Conservation (phyloP, 2,329 filamentous ascomycete species). For the Acephala macrosclerotiorum region DNA sequence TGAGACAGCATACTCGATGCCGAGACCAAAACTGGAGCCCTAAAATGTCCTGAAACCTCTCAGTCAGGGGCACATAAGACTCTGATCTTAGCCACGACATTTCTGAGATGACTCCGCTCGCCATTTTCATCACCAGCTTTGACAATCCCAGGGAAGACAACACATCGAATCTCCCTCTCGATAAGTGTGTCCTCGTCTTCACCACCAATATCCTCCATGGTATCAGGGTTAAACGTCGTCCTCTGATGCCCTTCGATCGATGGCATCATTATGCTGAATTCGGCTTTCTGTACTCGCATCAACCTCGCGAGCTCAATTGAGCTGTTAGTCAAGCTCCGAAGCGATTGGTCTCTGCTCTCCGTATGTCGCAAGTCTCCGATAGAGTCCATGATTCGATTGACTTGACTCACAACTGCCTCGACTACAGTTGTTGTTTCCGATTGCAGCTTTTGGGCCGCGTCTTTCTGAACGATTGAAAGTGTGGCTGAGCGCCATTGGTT, state of each 20-base stretch:
- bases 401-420: slow-evolving; percentile 52
- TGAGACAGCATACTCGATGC: background rate
- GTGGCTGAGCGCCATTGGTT: slow-evolving; percentile 75
- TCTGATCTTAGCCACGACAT: slow-evolving; percentile 71
- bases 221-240: slow-evolving; percentile 61
- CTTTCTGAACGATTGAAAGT: slow-evolving; percentile 63
- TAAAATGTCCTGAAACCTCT: slow-evolving; percentile 16
- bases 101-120: slow-evolving; percentile 64
- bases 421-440: slow-evolving; percentile 53
- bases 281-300: slow-evolving; percentile 65
- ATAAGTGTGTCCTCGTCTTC: slow-evolving; percentile 63
- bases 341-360: slow-evolving; percentile 57
- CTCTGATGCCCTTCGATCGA: slow-evolving; percentile 57
- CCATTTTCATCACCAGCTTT: slow-evolving; percentile 72
- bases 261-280: slow-evolving; percentile 64
- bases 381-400: slow-evolving; percentile 58
- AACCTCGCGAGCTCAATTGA: slow-evolving; percentile 64
- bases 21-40: background rate
- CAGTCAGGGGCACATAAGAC: slow-evolving; percentile 59
- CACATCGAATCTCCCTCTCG: slow-evolving; percentile 63
- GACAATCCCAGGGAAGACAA: slow-evolving; percentile 69
- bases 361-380: slow-evolving; percentile 47
- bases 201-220: slow-evolving; percentile 72
- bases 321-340: slow-evolving; percentile 59
- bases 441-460: slow-evolving; percentile 55